phyloP scores from a whole-genome alignment of 768 basidiomycete genomes.

The Stropharia rugosoannulata region DNA sequence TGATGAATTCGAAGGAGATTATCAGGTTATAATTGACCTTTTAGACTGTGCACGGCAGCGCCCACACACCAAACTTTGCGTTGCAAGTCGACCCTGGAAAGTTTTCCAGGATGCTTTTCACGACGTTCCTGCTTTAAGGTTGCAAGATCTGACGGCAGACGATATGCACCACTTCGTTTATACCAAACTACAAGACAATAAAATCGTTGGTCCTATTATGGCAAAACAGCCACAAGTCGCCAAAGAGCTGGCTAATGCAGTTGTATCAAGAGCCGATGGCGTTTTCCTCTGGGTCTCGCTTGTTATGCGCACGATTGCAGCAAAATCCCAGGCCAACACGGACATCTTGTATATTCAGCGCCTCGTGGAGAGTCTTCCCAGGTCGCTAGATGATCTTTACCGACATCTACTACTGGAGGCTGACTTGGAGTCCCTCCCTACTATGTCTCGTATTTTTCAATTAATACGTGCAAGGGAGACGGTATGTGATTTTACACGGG shows the following conservation, averaged over 20 bases:
- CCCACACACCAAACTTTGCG: conserved; percentile 7
- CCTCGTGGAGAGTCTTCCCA: neutral
- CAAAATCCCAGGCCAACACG: neutral
- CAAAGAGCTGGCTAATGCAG: neutral
- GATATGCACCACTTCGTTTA: conserved; percentile 8
- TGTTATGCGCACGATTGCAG: conserved; percentile 2
- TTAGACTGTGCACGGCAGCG: conserved; percentile 1
- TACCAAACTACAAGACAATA: neutral
- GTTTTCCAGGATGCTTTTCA: conserved; percentile 7
- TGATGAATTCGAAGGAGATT: conserved; percentile 11
- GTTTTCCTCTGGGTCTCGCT: conserved; percentile 11
- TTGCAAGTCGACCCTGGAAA: conserved; percentile 8
- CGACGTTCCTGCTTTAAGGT: conserved; percentile 1
- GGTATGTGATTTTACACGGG: conserved; percentile 9
- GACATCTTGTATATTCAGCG: neutral
- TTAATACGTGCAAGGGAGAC: conserved; percentile 8
- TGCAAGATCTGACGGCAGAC: conserved; percentile 8
- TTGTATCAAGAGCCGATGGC: conserved; percentile 7
- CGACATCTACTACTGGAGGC: neutral
- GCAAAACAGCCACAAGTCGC: neutral
- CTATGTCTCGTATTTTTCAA: conserved; percentile 9
- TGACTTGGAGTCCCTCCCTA: neutral
- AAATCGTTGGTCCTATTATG: neutral
- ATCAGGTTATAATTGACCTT: conserved; percentile 5
- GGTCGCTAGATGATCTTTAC: conserved; percentile 2